A percentile compares a stretch with the other conserved stretches of the same genome.
Evolutionary conservation across 345 rosid genomes (phyloP).

Genomic region (Cardiospermum halicacabum): DNA sequence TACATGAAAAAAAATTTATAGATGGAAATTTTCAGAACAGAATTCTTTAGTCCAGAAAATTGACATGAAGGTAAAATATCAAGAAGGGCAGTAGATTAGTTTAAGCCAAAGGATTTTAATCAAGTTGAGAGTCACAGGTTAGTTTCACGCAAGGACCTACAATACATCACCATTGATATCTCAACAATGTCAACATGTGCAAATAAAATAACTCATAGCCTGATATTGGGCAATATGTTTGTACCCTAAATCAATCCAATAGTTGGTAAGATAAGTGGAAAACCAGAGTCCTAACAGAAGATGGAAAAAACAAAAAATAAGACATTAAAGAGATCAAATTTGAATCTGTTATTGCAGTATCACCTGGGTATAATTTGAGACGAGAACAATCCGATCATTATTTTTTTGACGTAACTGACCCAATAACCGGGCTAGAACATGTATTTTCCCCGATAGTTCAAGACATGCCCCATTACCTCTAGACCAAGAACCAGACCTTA

Average conservation of each 20-base stretch:
- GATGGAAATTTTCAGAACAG: not conserved
- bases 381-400: conserved; percentile 92
- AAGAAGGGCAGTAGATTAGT: not conserved
- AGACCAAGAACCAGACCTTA: conserved; percentile 90
- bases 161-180: not conserved
- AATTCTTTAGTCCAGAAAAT: not conserved
- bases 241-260: not conserved
- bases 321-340: not conserved
- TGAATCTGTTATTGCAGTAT: conserved; percentile 15
- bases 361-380: conserved; percentile 98
- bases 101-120: not conserved
- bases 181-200: not conserved
- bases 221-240: not conserved
- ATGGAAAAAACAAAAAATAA: not conserved
- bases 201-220: not conserved
- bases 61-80: not conserved
- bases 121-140: not conserved
- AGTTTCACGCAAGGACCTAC: not conserved
- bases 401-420: conserved; percentile 77
- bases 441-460: conserved; percentile 98
- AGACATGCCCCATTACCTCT: conserved; percentile 98
- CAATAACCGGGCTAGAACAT: conserved; percentile 82
- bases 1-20: not conserved
- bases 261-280: not conserved
- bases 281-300: not conserved